Evolutionary conservation across 2,329 filamentous ascomycete genomes (phyloP).

Genomic region (Metarhizium sp.): DNA sequence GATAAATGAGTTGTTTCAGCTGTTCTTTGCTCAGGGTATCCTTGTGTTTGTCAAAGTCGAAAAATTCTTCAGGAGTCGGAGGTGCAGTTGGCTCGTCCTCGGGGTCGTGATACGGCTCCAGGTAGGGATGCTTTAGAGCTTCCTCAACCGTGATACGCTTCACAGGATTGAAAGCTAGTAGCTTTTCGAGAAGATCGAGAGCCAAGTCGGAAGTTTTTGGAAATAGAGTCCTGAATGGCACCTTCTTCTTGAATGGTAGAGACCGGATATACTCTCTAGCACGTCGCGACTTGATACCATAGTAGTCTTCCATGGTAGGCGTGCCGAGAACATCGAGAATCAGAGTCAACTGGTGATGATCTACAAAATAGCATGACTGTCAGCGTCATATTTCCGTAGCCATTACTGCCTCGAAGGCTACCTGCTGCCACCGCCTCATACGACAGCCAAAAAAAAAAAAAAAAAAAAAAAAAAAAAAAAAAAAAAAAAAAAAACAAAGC

Average conservation of each 20-base stretch:
- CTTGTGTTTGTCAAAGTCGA: conserved; percentile 99
- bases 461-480: too few species aligned
- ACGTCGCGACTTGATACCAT: conserved; percentile 96
- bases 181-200: conserved; percentile 86
- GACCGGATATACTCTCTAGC: conserved; percentile 97
- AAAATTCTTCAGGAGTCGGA: conserved; percentile 97
- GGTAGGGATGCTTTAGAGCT: conserved; percentile 91
- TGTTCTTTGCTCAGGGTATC: conserved; percentile 97
- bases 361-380: conserved; percentile 31
- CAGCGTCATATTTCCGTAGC: background rate
- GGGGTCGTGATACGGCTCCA: conserved; percentile 97
- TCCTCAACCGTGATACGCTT: conserved; percentile 99
- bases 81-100: conserved; percentile 96
- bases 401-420: background rate
- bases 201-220: conserved; percentile 98
- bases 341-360: conserved; percentile 94
- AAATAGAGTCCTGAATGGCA: conserved; percentile 93
- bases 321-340: conserved; percentile 97
- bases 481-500: background rate
- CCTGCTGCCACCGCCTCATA: background rate
- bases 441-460: background rate
- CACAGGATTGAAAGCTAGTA: conserved; percentile 94
- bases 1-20: conserved; percentile 92
- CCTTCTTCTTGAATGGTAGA: conserved; percentile 99
- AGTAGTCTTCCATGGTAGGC: conserved; percentile 99